phyloP scores from a whole-genome alignment of 1,284 basidiomycete species.

The Phylloboletellus chloephorus region DNA sequence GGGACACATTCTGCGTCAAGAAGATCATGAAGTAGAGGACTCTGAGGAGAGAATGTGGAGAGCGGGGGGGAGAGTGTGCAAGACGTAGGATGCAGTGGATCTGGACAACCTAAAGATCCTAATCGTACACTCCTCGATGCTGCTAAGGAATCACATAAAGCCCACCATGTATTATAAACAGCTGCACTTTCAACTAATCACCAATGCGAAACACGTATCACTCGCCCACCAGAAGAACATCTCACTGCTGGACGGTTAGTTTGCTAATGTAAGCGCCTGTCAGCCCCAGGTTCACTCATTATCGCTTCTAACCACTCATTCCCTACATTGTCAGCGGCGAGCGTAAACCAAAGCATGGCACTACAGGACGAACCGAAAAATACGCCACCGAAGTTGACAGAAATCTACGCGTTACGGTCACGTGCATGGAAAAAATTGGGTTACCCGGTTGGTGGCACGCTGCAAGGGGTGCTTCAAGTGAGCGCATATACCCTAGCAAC shows the following conservation, averaged over 20 bases:
- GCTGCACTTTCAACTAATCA: conserved; percentile 69
- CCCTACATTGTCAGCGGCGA: not conserved
- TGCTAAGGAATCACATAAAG: conserved; percentile 60
- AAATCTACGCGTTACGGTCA: conserved; percentile 16
- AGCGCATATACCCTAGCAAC: not conserved
- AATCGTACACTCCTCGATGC: conserved; percentile 43
- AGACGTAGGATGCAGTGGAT: conserved; percentile 18
- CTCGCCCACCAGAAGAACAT: conserved; percentile 72
- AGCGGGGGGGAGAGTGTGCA: conserved; percentile 24
- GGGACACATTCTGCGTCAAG: conserved; percentile 43
- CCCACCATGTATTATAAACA: conserved; percentile 60
- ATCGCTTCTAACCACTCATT: not conserved
- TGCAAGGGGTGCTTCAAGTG: too few species aligned
- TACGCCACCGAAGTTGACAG: not conserved
- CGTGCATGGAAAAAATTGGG: conserved; percentile 16
- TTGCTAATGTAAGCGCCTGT: too few species aligned
- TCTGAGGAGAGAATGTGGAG: conserved; percentile 29
- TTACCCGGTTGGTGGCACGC: not conserved
- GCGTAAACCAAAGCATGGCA: not conserved
- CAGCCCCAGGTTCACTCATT: too few species aligned
- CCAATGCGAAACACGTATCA: conserved; percentile 75
- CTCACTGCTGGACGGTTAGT: too few species aligned
- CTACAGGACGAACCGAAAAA: not conserved
- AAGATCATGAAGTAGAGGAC: conserved; percentile 32
- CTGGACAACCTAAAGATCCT: conserved; percentile 40